Evolutionary conservation across 1,284 basidiomycete genomes (phyloP).

Genomic region (Paramarasmius palmivorus): DNA sequence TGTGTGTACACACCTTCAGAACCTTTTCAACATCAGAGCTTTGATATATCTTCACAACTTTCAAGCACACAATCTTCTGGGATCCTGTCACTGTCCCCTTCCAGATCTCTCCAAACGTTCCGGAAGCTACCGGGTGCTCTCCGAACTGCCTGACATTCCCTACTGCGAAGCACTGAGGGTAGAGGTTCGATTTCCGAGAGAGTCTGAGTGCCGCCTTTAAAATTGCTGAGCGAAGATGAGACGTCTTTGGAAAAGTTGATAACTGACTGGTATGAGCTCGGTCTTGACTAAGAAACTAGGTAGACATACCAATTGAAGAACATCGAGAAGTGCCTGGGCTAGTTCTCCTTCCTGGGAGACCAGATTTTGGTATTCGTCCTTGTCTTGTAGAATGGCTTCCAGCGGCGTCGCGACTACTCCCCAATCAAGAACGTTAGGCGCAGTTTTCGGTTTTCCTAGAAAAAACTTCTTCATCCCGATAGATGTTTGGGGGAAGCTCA

Average conservation of each 20-base stretch:
- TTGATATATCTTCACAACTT: neutral
- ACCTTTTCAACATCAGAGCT: neutral
- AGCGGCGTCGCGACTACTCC: too few species aligned
- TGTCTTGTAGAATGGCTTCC: too few species aligned
- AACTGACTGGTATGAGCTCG: too few species aligned
- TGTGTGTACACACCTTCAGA: neutral
- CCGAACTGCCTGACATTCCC: neutral
- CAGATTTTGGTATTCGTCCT: too few species aligned
- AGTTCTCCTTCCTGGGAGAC: too few species aligned
- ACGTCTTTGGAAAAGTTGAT: neutral
- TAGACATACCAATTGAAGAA: too few species aligned
- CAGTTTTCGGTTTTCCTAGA: too few species aligned
- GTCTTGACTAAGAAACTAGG: too few species aligned
- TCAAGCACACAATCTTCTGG: neutral
- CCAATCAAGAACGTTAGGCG: too few species aligned
- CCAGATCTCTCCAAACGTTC: neutral
- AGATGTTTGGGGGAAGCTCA: too few species aligned
- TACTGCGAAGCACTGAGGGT: neutral
- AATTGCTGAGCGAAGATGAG: neutral
- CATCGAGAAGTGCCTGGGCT: too few species aligned
- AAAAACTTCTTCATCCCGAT: too few species aligned
- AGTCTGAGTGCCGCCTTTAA: neutral
- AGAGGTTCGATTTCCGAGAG: neutral
- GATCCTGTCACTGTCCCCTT: neutral
- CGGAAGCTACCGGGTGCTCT: neutral